These are phyloP conservation scores for Malassezia yamatoensis DNA, from an alignment of 1,284 basidiomycete species.

Conservation along the genomic window DNA sequence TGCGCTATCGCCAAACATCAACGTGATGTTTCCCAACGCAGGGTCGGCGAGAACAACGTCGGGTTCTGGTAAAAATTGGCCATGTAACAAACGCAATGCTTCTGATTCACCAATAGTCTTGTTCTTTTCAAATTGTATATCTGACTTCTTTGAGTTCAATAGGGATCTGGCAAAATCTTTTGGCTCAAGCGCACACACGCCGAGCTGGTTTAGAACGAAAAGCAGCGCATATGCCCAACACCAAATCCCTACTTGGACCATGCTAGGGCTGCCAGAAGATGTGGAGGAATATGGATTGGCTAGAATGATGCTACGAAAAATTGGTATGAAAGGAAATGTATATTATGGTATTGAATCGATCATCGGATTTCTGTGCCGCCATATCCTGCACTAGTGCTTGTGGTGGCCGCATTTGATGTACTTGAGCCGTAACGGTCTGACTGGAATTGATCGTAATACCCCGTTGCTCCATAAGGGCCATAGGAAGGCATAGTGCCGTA, in stretches of 20 bases:
- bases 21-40: neutral
- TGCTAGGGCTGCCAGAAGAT: no score
- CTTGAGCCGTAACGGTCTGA: constrained; percentile 2
- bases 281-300: no score
- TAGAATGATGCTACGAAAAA: neutral
- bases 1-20: neutral
- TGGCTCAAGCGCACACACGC: neutral
- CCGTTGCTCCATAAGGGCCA: neutral
- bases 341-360: neutral
- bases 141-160: neutral
- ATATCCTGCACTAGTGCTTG: constrained; percentile 10
- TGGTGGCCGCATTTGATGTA: neutral
- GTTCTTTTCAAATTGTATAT: constrained; percentile 7
- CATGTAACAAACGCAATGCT: neutral
- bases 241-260: neutral
- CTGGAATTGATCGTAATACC: no score
- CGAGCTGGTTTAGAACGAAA: neutral
- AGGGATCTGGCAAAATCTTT: neutral
- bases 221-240: neutral
- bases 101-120: constrained; percentile 1
- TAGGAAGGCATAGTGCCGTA: constrained; percentile 12
- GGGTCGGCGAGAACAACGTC: neutral
- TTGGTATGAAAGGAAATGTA: neutral
- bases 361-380: constrained; percentile 11
- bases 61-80: neutral